phyloP scores from a whole-genome alignment of 2,329 filamentous ascomycete genomes.

The Shiraia bambusicola region DNA sequence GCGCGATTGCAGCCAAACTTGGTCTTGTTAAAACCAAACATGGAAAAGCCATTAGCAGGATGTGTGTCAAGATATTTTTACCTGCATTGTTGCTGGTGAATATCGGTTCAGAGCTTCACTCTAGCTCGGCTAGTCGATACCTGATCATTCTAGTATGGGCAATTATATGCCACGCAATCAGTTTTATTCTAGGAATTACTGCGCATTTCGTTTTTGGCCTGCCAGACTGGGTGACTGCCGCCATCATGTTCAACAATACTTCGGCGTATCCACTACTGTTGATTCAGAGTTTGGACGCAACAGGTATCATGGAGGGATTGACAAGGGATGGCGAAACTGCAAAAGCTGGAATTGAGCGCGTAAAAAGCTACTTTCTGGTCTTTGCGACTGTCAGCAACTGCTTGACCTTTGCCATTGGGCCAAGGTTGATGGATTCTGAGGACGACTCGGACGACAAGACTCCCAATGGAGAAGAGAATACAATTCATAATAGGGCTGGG shows the following conservation, averaged over 20 bases:
- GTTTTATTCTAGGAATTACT: conserved; percentile 49
- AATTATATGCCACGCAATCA: conserved; percentile 51
- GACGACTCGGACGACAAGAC: conserved; percentile 28
- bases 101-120: conserved; percentile 53
- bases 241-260: conserved; percentile 59
- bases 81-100: conserved; percentile 56
- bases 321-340: conserved; percentile 49
- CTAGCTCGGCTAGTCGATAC: conserved; percentile 51
- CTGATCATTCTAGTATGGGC: conserved; percentile 54
- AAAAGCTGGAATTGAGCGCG: conserved; percentile 55
- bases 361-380: conserved; percentile 66
- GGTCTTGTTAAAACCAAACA: conserved; percentile 49
- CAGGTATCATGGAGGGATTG: conserved; percentile 55
- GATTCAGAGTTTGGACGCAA: conserved; percentile 54
- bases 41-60: conserved; percentile 56
- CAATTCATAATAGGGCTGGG: conserved; percentile 2
- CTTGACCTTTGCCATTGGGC: conserved; percentile 64
- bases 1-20: conserved; percentile 51
- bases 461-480: conserved; percentile 4
- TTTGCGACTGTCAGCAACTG: conserved; percentile 64
- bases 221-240: conserved; percentile 56
- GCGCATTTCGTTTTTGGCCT: conserved; percentile 49
- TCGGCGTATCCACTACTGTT: conserved; percentile 55
- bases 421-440: conserved; percentile 55
- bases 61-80: conserved; percentile 56